A percentile compares a stretch with the other conserved stretches of the same genome.
These are phyloP conservation scores for Ganoderma multipileum DNA, from an alignment of 1,284 basidiomycete genomes.

Conservation along the genomic window DNA sequence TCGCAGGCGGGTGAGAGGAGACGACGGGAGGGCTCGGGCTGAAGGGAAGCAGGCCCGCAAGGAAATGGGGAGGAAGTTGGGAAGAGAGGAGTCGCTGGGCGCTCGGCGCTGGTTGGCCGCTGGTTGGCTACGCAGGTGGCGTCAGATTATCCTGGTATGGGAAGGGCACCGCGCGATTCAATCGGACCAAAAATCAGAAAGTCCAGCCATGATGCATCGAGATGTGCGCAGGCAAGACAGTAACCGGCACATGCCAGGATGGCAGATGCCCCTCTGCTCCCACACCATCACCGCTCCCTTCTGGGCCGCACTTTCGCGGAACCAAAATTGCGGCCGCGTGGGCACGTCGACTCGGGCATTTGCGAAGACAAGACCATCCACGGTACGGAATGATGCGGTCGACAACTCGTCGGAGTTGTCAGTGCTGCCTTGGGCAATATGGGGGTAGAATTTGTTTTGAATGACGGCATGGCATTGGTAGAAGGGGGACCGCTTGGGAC, in stretches of 20 bases:
- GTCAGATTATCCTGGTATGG: neutral
- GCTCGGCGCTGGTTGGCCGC: neutral
- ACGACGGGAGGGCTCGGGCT: neutral
- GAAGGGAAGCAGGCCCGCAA: neutral
- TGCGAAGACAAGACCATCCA: neutral
- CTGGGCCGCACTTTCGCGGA: neutral
- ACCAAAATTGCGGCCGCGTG: conserved; percentile 1
- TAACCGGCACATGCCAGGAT: neutral
- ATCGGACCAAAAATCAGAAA: conserved; percentile 1
- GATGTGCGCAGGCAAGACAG: neutral
- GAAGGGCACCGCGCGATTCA: conserved; percentile 2
- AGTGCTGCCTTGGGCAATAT: neutral
- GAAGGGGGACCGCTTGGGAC: conserved; percentile 8
- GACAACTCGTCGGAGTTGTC: neutral
- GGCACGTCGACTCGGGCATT: neutral
- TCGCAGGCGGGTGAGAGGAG: neutral
- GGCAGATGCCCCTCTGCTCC: conserved; percentile 2
- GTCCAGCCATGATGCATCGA: neutral
- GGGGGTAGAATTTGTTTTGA: neutral
- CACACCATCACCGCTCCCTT: neutral
- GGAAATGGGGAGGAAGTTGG: conserved; percentile 1
- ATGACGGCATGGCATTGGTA: conserved; percentile 5
- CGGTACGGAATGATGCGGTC: neutral
- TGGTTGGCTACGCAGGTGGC: neutral
- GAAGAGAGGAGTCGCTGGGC: neutral